Evolutionary conservation across 371 early-diverging fungal genomes (phyloP), one percentile per base, ranked within the genome.

Genomic region (Blyttiomyces sp.): DNA sequence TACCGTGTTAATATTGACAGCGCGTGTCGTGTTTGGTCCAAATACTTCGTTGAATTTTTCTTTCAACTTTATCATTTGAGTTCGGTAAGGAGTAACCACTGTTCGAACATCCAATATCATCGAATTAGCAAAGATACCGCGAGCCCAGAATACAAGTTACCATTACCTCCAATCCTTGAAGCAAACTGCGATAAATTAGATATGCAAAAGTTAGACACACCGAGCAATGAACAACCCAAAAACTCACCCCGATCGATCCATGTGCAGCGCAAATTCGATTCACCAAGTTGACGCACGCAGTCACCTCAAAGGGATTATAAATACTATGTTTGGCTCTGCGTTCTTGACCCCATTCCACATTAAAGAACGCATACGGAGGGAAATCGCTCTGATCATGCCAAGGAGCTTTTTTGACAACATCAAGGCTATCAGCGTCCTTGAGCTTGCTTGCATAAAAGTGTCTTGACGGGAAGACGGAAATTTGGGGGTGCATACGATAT

Each of bases 401-500:
- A 4, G 72, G 70, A 7, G 90, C 91, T 0, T 58, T 58, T 28
- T 90, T 81, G 16, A 72, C 72, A 9, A 62, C 54, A 0, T 59
- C 80, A 85, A 95, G 83, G 7, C 75, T 80, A 0, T 87, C 88
- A 0, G 91, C 93, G 68, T 98, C 93, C 33, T 72, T 63, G 7
- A 98, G 74, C 35, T 73, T 61, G 2, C 84, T 80, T n/a, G 84
- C 69, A 71, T 98, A 98, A 59, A 97, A 96, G 27, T 87, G 76
- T 2, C 76, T 68, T 32, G 86, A 86, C 0, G 96, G 96, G 49
- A 95, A 90, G 9, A 26, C 49, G 49, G 94, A 93, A 42, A 98
- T 96, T 16, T 84, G 81, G 1, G 96, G 95, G 63, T 98, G 95
- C 98, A 98, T 96, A 64, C 96, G 90, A 68, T 96, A 98, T 76